Conservation (phyloP, 345 rosid genomes). For the Salix brachista region DNA sequence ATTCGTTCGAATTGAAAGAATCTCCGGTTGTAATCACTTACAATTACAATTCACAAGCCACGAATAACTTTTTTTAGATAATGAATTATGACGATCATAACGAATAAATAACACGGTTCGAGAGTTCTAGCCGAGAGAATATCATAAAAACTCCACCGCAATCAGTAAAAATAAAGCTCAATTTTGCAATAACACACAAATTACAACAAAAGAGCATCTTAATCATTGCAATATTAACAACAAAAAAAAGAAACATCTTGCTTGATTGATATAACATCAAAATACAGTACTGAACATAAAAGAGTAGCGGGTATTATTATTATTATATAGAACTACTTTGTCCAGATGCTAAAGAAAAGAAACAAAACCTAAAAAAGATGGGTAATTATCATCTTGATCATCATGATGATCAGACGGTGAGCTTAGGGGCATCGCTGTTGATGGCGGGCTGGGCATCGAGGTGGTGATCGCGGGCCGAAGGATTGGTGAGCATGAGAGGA, state of each 20-base stretch:
- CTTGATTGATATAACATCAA: not conserved
- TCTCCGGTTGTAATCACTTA: too few species aligned
- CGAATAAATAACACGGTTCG: not conserved
- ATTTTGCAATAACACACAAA: too few species aligned
- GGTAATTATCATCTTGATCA: not conserved
- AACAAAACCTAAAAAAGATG: not conserved
- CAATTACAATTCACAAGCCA: too few species aligned
- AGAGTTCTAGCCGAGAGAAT: not conserved
- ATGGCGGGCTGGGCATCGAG: constrained; percentile 9
- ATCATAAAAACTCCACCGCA: not conserved
- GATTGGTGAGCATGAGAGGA: constrained; percentile 46
- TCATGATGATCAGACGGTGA: constrained; percentile 14
- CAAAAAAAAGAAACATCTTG: not conserved
- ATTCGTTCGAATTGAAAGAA: too few species aligned
- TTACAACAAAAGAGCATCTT: too few species aligned
- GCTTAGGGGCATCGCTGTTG: constrained; percentile 19
- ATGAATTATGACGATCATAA: too few species aligned
- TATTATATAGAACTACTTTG: too few species aligned
- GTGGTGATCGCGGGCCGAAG: constrained; percentile 15
- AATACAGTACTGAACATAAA: not conserved
- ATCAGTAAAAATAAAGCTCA: too few species aligned
- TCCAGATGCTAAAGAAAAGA: too few species aligned
- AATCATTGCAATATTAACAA: not conserved
- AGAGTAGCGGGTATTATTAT: not conserved
- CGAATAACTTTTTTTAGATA: too few species aligned